Conservation (phyloP, 768 basidiomycete species). For the Roridomyces roridus region DNA sequence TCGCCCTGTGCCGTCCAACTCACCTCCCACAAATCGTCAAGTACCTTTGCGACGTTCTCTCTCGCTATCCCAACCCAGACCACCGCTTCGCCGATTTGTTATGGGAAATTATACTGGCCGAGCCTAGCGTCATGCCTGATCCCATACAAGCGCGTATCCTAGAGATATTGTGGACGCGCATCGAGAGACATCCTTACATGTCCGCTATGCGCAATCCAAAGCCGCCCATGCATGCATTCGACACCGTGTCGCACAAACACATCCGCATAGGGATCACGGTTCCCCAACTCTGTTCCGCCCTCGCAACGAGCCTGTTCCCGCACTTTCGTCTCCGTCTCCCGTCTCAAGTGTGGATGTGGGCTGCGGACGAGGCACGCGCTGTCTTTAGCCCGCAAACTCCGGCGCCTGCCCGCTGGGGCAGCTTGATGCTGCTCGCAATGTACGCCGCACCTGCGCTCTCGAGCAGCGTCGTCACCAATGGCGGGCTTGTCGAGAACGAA, state of each 20-base stretch:
- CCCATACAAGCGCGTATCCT: constrained; percentile 41
- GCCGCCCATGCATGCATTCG: neutral
- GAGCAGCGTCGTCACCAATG: neutral
- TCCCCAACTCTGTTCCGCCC: constrained; percentile 14
- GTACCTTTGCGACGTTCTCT: constrained; percentile 44
- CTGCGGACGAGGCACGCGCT: neutral
- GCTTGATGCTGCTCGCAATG: constrained; percentile 45
- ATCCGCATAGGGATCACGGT: constrained; percentile 5
- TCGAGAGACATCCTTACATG: constrained; percentile 5
- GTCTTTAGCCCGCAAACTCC: constrained; percentile 8
- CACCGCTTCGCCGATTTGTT: constrained; percentile 45
- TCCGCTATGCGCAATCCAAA: neutral
- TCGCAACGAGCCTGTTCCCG: constrained; percentile 13
- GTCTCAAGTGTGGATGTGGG: constrained; percentile 5
- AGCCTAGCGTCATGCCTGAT: constrained; percentile 30
- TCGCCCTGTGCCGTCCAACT: constrained; percentile 32
- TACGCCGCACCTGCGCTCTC: constrained; percentile 15
- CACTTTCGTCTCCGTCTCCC: constrained; percentile 13
- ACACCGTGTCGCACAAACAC: constrained; percentile 4
- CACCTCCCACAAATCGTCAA: constrained; percentile 38
- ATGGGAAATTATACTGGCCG: constrained; percentile 42
- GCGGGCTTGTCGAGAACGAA: neutral
- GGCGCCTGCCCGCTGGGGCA: constrained; percentile 44
- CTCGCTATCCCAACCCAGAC: constrained; percentile 38
- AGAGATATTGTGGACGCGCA: constrained; percentile 41